Evolutionary conservation across 805 yeast genomes (phyloP), one percentile per base, ranked within the genome.

Genomic region (Candida maltosa): DNA sequence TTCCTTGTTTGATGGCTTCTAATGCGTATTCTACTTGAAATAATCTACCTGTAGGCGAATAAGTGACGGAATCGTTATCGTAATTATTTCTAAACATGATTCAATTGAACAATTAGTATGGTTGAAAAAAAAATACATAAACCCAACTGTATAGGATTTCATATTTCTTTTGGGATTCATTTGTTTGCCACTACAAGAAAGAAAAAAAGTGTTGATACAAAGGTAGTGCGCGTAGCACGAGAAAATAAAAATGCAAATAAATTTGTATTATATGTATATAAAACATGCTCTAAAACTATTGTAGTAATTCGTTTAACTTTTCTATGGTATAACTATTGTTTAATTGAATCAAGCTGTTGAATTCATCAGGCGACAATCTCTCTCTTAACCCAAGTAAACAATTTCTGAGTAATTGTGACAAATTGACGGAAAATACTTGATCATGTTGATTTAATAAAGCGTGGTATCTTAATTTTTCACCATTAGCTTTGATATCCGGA

Each of bases 11-110:
- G 61, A 93, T 93, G 9, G 98, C 97, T 51, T 87, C 96, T 34
- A 87, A 68, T 3, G 96, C 96, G 50, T 86, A 86, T 56, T 87
- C 96, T 16, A 65, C 85, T 63, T 87, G 96, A 65, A 87, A 88
- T 40, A 87, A 76, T 49, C 96, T 76, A 4, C 96, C 96, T 4
- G 95, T 87, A 38, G 96, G 96, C 22, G 97, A 91, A 67, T 87
- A 93, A 10, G 99, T 93, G 40, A 93, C 96, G 31, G 97, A 83
- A 62, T 93, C 99, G 73, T 95, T 94, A 62, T 93, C 98, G 75
- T 93, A 93, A 54, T 94, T 93, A 68, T 93, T 93, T 75, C 98
- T 87, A 60, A 93, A 93, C 98, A 58, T 58, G 16, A 4, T 16
- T 16, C n/a, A n/a, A 18, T 23, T 14, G 11, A 22, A 19, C 32